A percentile compares a stretch with the other conserved stretches of the same genome.
phyloP scores from a whole-genome alignment of 1,284 basidiomycete genomes.

The Ustilago vetiveriae region DNA sequence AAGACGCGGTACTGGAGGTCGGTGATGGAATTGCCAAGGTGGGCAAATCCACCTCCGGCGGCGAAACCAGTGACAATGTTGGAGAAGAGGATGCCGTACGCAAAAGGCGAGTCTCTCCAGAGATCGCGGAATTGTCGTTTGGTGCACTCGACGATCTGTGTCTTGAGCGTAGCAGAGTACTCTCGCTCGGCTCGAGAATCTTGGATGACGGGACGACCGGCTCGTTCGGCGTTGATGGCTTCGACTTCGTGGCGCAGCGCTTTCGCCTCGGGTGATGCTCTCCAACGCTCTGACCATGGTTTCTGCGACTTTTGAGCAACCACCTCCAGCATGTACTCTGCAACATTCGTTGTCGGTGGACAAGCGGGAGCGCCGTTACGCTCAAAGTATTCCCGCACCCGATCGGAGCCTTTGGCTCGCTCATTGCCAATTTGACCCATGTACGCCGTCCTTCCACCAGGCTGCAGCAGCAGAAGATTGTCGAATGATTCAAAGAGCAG shows the following conservation, averaged over 20 bases:
- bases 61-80: conserved; percentile 66
- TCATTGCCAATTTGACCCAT: conserved; percentile 53
- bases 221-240: conserved; percentile 66
- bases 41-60: conserved; percentile 47
- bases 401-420: conserved; percentile 28
- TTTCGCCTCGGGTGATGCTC: conserved; percentile 68
- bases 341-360: conserved; percentile 49
- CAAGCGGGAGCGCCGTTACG: conserved; percentile 51
- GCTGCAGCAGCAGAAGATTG: conserved; percentile 51
- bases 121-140: conserved; percentile 72
- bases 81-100: conserved; percentile 77
- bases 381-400: conserved; percentile 56
- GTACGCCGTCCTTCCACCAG: conserved; percentile 51
- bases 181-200: conserved; percentile 68
- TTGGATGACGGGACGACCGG: conserved; percentile 28
- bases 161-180: conserved; percentile 72
- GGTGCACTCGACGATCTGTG: conserved; percentile 72
- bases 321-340: conserved; percentile 68
- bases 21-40: conserved; percentile 30
- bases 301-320: conserved; percentile 33
- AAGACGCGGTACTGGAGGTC: conserved; percentile 46
- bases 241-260: conserved; percentile 69
- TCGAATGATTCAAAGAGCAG: conserved; percentile 59
- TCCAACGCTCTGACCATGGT: conserved; percentile 53
- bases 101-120: conserved; percentile 77